A percentile compares a stretch with the other conserved stretches of the same genome.
Conservation (phyloP, 1,284 basidiomycete species). For the Cutaneotrichosporon cyanovorans region DNA sequence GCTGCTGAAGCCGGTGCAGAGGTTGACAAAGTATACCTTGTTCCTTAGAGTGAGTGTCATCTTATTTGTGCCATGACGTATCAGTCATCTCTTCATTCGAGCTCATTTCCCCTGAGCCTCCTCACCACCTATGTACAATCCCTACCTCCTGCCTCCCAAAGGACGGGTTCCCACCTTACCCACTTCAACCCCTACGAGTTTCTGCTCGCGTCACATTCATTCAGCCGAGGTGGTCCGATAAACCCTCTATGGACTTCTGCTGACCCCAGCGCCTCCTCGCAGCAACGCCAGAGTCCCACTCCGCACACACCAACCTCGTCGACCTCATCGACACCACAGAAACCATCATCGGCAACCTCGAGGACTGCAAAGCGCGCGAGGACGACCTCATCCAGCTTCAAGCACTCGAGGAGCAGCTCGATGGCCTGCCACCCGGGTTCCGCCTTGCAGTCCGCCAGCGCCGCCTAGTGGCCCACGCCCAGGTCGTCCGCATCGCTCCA, state of each 20-base stretch:
- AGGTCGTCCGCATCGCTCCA: slow-evolving; percentile 44
- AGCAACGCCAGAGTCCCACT: slow-evolving; percentile 60
- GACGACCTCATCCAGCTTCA: slow-evolving; percentile 70
- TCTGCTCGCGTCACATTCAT: too few species aligned
- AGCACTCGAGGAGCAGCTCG: slow-evolving; percentile 55
- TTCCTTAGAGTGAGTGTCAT: slow-evolving; percentile 74
- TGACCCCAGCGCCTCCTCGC: slow-evolving; percentile 55
- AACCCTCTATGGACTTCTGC: background rate
- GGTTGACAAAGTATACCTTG: slow-evolving; percentile 63
- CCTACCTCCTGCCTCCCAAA: too few species aligned
- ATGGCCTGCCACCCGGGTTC: slow-evolving; percentile 54
- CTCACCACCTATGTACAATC: too few species aligned
- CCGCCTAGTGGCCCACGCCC: slow-evolving; percentile 61
- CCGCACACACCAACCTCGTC: slow-evolving; percentile 60
- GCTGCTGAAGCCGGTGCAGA: slow-evolving; percentile 65
- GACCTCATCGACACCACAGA: slow-evolving; percentile 61
- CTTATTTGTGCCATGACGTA: too few species aligned
- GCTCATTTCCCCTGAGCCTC: too few species aligned
- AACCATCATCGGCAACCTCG: slow-evolving; percentile 62
- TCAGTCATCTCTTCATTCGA: slow-evolving; percentile 32
- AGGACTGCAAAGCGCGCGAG: slow-evolving; percentile 72
- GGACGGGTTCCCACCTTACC: too few species aligned
- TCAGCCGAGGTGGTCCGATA: too few species aligned
- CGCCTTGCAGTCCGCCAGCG: slow-evolving; percentile 62
- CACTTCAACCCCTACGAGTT: too few species aligned